Percentiles rank a stretch among this genome's conserved stretches.
These are phyloP conservation scores for Neospora caninum DNA, from an alignment of 169 alveolate species.

Conservation along the genomic window DNA sequence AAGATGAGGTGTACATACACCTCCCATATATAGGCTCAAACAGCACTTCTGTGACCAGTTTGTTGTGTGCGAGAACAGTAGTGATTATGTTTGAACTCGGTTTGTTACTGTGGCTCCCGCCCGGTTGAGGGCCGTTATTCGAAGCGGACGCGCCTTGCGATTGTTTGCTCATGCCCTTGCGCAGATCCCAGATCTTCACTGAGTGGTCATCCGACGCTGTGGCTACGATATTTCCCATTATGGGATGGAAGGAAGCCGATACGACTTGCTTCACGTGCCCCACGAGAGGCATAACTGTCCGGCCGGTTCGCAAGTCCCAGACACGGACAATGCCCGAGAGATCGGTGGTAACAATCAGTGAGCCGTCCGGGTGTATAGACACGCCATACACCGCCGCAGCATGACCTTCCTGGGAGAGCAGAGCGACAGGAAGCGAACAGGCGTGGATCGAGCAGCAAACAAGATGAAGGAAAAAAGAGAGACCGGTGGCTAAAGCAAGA, in stretches of 20 bases:
- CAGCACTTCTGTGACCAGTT: slow-evolving; percentile 53
- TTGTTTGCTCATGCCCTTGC: slow-evolving; percentile 67
- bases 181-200: slow-evolving; percentile 90
- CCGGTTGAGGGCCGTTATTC: neutral
- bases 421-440: neutral
- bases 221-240: slow-evolving; percentile 80
- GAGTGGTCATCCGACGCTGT: slow-evolving; percentile 90
- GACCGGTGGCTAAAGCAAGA: no score
- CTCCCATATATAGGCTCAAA: slow-evolving; percentile 65
- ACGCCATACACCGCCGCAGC: slow-evolving; percentile 81
- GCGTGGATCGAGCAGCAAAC: no score
- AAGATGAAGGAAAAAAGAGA: no score
- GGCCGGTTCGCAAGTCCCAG: slow-evolving; percentile 92
- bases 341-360: slow-evolving; percentile 90
- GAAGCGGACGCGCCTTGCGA: neutral
- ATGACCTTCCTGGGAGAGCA: slow-evolving; percentile 65
- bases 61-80: slow-evolving; percentile 65
- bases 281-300: slow-evolving; percentile 77
- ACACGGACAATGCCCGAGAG: slow-evolving; percentile 84
- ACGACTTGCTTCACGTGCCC: slow-evolving; percentile 85
- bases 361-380: slow-evolving; percentile 89
- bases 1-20: slow-evolving; percentile 56
- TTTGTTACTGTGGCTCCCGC: neutral
- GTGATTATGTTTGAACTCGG: neutral
- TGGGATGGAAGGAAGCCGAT: slow-evolving; percentile 78